These are phyloP conservation scores for Triglochin maritima DNA, from an alignment of 106 monocot genomes.

Conservation along the genomic window DNA sequence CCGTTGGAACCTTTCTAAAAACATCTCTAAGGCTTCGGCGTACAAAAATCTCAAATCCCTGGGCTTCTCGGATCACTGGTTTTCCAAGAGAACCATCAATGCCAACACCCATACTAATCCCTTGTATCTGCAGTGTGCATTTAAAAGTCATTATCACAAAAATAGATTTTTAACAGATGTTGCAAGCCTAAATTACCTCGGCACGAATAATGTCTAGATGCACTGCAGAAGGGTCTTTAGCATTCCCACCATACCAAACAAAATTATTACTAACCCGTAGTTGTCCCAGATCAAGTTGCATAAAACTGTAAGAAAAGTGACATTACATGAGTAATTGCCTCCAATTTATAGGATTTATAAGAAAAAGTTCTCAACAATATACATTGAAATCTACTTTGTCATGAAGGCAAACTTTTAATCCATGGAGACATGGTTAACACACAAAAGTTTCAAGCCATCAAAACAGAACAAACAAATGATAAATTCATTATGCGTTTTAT, in stretches of 20 bases:
- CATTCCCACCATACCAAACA: conserved; percentile 76
- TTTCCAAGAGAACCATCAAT: conserved; percentile 67
- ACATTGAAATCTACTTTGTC: too few species aligned
- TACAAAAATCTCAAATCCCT: conserved; percentile 59
- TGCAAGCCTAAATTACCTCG: conserved; percentile 35
- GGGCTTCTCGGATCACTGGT: conserved; percentile 67
- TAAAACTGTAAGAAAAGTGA: conserved; percentile 36
- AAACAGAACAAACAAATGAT: too few species aligned
- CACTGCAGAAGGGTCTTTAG: conserved; percentile 73
- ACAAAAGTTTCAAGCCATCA: too few species aligned
- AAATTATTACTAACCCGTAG: conserved; percentile 60
- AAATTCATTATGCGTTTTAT: too few species aligned
- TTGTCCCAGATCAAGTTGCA: conserved; percentile 92
- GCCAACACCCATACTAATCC: conserved; percentile 82
- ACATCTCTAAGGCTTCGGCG: conserved; percentile 92
- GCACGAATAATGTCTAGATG: conserved; percentile 89
- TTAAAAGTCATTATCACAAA: not conserved
- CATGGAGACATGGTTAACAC: too few species aligned
- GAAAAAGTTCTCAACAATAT: too few species aligned
- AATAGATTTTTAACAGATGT: not conserved
- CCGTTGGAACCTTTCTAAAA: conserved; percentile 81
- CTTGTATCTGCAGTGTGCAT: conserved; percentile 46
- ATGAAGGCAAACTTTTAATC: too few species aligned
- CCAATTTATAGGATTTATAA: too few species aligned
- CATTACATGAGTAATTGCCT: not conserved